phyloP scores from a whole-genome alignment of 352 stramenopile genomes.

The Thalassiosira exigua region DNA sequence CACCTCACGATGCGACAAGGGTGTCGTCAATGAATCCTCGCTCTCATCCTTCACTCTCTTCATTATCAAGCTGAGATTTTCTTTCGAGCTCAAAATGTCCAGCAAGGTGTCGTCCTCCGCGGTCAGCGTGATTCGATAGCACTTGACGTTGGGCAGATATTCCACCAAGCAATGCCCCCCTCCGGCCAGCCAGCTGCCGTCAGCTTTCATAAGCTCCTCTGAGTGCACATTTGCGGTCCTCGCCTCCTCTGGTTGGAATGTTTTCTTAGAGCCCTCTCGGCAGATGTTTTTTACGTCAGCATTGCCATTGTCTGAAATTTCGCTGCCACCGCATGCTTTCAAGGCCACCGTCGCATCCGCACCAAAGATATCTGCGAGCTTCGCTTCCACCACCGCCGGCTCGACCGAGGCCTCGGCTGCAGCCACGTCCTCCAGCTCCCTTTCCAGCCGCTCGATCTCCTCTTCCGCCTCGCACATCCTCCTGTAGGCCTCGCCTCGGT shows the following conservation, averaged over 20 bases:
- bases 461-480: constrained; percentile 52
- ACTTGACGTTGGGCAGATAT: constrained; percentile 49
- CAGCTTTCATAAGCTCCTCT: not conserved
- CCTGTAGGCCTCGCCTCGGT: constrained; percentile 41
- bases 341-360: no score
- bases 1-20: not conserved
- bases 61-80: constrained; percentile 26
- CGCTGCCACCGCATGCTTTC: no score
- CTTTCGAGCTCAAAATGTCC: constrained; percentile 8
- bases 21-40: not conserved
- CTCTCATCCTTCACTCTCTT: not conserved
- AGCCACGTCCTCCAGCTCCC: not conserved
- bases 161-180: constrained; percentile 37
- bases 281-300: not conserved
- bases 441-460: constrained; percentile 40
- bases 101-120: not conserved
- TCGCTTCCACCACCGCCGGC: not conserved
- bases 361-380: not conserved
- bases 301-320: no score
- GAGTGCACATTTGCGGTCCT: not conserved
- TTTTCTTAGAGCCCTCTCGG: not conserved
- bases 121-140: constrained; percentile 36
- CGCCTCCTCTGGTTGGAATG: not conserved
- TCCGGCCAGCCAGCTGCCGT: constrained; percentile 27
- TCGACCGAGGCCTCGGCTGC: not conserved